These are phyloP conservation scores for Cutaneotrichosporon curvatum DNA, from an alignment of 1,284 basidiomycete species.

Conservation along the genomic window DNA sequence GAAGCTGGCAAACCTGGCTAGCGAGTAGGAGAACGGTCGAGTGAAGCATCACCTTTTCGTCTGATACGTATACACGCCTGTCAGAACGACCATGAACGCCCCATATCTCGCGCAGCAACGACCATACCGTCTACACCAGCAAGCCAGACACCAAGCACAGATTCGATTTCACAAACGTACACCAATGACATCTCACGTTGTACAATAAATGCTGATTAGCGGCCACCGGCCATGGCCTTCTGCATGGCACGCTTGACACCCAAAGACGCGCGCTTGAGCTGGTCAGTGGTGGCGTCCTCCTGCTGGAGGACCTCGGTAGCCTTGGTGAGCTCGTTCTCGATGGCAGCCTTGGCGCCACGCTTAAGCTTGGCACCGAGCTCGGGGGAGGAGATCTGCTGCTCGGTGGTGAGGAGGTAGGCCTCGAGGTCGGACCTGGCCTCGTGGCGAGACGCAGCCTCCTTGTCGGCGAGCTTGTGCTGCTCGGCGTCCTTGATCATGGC, in stretches of 20 bases:
- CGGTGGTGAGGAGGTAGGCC: constrained; percentile 89
- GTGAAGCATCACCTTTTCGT: too few species aligned
- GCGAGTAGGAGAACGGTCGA: too few species aligned
- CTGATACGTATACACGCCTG: too few species aligned
- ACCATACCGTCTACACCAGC: too few species aligned
- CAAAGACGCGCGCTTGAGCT: constrained; percentile 87
- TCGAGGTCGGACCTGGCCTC: constrained; percentile 95
- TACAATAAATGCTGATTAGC: constrained; percentile 1
- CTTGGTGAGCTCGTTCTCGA: constrained; percentile 91
- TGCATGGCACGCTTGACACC: constrained; percentile 89
- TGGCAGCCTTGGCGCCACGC: constrained; percentile 83
- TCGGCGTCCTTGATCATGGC: constrained; percentile 99
- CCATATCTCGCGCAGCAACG: too few species aligned
- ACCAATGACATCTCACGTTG: neutral
- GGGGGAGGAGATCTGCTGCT: constrained; percentile 77
- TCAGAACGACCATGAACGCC: too few species aligned
- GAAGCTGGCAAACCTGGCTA: too few species aligned
- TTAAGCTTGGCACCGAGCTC: constrained; percentile 96
- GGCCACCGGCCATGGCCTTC: constrained; percentile 51
- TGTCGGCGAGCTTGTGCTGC: constrained; percentile 91
- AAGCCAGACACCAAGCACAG: too few species aligned
- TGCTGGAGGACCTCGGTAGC: constrained; percentile 95
- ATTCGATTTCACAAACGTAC: constrained; percentile 1
- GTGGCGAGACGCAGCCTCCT: constrained; percentile 90
- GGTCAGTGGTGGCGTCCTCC: constrained; percentile 82